Evolutionary conservation across 225 moss, liverwort and hornwort genomes (phyloP), one percentile per base, ranked within the genome.

Genomic region (Bryum argenteum): DNA sequence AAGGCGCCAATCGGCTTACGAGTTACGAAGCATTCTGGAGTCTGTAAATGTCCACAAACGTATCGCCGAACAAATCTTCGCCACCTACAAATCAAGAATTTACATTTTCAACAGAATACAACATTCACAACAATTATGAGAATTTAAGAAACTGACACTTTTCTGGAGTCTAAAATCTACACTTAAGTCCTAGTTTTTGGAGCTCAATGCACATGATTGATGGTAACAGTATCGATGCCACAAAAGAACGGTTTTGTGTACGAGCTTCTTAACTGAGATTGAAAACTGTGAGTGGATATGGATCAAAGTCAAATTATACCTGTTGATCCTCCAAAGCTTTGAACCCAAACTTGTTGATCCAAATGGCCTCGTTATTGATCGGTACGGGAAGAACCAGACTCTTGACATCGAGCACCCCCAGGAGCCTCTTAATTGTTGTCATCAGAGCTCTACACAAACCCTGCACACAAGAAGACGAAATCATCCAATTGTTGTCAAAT

Each of bases 321-420:
- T 91, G 79, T 19, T 78, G 77, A 39, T 84, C 87, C 11, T 91
- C 87, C 70, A 96, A 78, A 54, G 64, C 81, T 26, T 59, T 83
- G 67, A 93, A 96, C 53, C 85, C 84, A 65, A 96, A 96, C 26
- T 93, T 93, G 69, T 89, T 91, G 45, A 96, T 73, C 96, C 96
- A 96, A 55, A 96, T 83, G 43, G 90, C 80, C 71, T 93, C 87
- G 16, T 87, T 81, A 52, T 87, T 83, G 77, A 88, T 83, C 5
- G 93, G 82, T 38, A 91, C 81, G 1, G 96, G 96, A 38, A 96
- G 89, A 58, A 93, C 85, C 66, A 96, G 86, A 19, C 81, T 79
- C 71, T 91, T 82, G 4, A 96, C 93, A 65, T 89, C 82, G 6
- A 96, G 80, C 8, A 93, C 80, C 68, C 96, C 93, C 57, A 96